Percentiles rank a stretch among this genome's conserved stretches.
phyloP scores from a whole-genome alignment of 2,329 filamentous ascomycete genomes.

The Aspergillus candidus region DNA sequence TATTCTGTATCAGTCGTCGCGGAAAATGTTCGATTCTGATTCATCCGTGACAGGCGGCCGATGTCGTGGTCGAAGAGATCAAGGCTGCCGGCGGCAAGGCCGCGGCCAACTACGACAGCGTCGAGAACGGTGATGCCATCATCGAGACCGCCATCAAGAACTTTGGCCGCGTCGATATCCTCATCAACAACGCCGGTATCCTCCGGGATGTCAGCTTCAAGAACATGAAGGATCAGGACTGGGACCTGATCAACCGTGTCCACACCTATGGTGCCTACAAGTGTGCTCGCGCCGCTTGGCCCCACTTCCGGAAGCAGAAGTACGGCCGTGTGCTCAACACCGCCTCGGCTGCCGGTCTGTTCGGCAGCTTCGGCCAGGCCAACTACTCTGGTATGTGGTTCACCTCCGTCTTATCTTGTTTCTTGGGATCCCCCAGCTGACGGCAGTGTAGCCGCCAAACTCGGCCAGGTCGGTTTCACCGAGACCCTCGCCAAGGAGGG shows the following conservation, averaged over 20 bases:
- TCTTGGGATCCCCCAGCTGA: slow-evolving; percentile 15
- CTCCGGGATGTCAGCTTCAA: slow-evolving; percentile 94
- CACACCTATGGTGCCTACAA: slow-evolving; percentile 94
- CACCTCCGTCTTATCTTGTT: background rate
- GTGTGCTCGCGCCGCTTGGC: slow-evolving; percentile 90
- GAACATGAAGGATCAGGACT: slow-evolving; percentile 96
- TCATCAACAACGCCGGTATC: slow-evolving; percentile 98
- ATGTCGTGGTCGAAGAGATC: slow-evolving; percentile 46
- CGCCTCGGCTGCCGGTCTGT: slow-evolving; percentile 88
- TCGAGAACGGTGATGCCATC: slow-evolving; percentile 84
- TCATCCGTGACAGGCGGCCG: slow-evolving; percentile 46
- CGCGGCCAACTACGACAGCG: slow-evolving; percentile 87
- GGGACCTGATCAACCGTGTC: slow-evolving; percentile 90
- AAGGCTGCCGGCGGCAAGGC: slow-evolving; percentile 87
- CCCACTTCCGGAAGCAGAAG: slow-evolving; percentile 97
- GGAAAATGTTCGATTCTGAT: slow-evolving; percentile 42
- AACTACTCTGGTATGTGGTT: slow-evolving; percentile 71
- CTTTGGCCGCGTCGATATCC: slow-evolving; percentile 71
- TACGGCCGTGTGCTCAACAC: slow-evolving; percentile 96
- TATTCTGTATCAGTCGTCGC: background rate
- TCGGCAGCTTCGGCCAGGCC: slow-evolving; percentile 89
- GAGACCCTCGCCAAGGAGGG: slow-evolving; percentile 50
- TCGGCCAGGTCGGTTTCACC: slow-evolving; percentile 92
- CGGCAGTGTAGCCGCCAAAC: slow-evolving; percentile 66
- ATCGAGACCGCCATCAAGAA: slow-evolving; percentile 58